Conservation (phyloP, 805 yeast genomes). For the Pichia paraexigua region DNA sequence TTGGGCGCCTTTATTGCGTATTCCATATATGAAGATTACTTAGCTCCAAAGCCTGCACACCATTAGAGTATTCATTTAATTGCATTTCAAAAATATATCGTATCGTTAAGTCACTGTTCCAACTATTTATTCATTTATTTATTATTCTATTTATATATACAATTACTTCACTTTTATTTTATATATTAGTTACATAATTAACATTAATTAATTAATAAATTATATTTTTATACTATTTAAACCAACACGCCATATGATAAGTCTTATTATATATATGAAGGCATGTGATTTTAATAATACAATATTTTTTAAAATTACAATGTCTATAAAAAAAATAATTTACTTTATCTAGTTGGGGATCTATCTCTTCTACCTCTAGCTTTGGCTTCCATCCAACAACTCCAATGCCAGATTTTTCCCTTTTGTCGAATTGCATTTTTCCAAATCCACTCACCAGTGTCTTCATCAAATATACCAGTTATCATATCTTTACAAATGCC, state of each 20-base stretch:
- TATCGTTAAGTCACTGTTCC: not conserved
- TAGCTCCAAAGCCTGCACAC: conserved; percentile 24
- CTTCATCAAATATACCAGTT: conserved; percentile 61
- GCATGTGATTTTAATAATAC: not conserved
- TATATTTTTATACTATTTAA: not conserved
- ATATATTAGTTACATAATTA: not conserved
- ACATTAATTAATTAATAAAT: not conserved
- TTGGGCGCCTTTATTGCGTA: conserved; percentile 65
- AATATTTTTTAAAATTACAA: not conserved
- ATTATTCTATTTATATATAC: not conserved
- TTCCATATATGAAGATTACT: conserved; percentile 51
- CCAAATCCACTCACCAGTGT: conserved; percentile 79
- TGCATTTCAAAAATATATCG: not conserved
- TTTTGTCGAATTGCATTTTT: conserved; percentile 48
- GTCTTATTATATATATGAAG: not conserved
- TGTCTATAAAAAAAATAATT: not conserved
- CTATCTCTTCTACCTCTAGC: conserved; percentile 22
- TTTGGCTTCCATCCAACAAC: conserved; percentile 58
- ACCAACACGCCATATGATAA: too few relatives aligned
- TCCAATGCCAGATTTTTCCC: conserved; percentile 48
- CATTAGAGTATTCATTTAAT: not conserved
- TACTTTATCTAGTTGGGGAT: conserved; percentile 18
- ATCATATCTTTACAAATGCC: conserved; percentile 65
- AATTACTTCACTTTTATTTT: not conserved
- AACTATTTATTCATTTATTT: not conserved